Evolutionary conservation across 257 asterid genomes (phyloP).

Genomic region (Plantago major): DNA sequence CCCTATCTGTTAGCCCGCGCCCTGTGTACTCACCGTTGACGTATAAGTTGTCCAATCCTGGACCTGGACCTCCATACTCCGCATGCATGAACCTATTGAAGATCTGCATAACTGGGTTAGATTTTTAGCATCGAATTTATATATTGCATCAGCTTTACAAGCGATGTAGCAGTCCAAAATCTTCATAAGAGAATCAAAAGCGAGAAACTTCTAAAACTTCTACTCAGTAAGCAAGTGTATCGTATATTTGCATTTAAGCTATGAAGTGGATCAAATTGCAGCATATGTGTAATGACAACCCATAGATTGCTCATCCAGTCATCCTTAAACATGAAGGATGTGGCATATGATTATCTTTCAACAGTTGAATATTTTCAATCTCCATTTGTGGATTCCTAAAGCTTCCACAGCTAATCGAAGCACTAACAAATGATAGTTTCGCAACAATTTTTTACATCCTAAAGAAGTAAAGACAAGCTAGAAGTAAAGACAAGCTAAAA

Average conservation of each 20-base stretch:
- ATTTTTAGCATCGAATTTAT: not conserved
- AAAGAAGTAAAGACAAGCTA: too few relatives aligned
- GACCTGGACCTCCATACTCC: constrained; percentile 95
- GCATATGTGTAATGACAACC: too few relatives aligned
- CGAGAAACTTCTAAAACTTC: not conserved
- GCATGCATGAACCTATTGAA: constrained; percentile 64
- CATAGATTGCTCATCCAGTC: too few relatives aligned
- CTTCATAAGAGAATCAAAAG: not conserved
- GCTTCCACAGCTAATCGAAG: not conserved
- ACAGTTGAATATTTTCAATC: not conserved
- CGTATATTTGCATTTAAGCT: too few relatives aligned
- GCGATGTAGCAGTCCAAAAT: not conserved
- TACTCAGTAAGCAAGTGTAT: too few relatives aligned
- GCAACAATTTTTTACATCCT: too few relatives aligned
- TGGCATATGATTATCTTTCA: not conserved
- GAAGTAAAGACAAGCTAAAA: not conserved
- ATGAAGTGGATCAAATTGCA: too few relatives aligned
- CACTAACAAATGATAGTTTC: not conserved
- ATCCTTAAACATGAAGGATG: not conserved
- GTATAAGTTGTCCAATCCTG: too few relatives aligned
- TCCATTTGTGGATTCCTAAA: not conserved
- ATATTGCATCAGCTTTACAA: constrained; percentile 4
- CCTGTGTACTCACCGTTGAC: too few relatives aligned
- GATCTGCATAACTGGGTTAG: constrained; percentile 40
- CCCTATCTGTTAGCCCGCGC: too few relatives aligned